These are phyloP conservation scores for Pleurotus eryngii DNA, from an alignment of 768 basidiomycete species.

Conservation along the genomic window DNA sequence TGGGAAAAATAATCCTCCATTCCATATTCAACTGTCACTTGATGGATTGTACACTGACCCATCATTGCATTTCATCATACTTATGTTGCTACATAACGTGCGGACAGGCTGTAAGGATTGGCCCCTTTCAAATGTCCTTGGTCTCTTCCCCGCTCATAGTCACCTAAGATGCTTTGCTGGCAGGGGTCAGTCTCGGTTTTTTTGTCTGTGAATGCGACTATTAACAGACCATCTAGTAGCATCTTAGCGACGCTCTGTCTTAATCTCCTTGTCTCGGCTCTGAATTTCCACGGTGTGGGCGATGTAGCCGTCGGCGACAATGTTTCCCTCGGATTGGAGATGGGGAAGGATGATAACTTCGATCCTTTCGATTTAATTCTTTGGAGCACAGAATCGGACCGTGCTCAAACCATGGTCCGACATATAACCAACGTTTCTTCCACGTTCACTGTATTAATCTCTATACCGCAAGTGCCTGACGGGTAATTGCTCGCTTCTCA, in stretches of 20 bases:
- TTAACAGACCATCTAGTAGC: neutral
- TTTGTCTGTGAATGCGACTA: neutral
- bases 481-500: neutral
- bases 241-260: neutral
- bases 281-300: neutral
- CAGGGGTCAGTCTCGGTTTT: neutral
- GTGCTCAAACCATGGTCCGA: neutral
- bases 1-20: neutral
- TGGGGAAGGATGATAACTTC: neutral
- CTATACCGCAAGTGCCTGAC: neutral
- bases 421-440: neutral
- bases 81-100: too few relatives aligned
- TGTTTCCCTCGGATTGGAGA: neutral
- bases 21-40: neutral
- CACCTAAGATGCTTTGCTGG: neutral
- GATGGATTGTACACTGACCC: neutral
- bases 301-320: neutral
- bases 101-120: too few relatives aligned
- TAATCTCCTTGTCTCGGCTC: neutral
- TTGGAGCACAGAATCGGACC: neutral
- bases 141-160: neutral
- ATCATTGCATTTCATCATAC: neutral
- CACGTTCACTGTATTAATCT: neutral
- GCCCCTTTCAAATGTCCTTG: too few relatives aligned
- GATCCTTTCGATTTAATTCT: neutral